Percentiles rank a stretch among this genome's conserved stretches.
Evolutionary conservation across 2,329 filamentous ascomycete species (phyloP).

Genomic region (Xylariomycetidae sp.): DNA sequence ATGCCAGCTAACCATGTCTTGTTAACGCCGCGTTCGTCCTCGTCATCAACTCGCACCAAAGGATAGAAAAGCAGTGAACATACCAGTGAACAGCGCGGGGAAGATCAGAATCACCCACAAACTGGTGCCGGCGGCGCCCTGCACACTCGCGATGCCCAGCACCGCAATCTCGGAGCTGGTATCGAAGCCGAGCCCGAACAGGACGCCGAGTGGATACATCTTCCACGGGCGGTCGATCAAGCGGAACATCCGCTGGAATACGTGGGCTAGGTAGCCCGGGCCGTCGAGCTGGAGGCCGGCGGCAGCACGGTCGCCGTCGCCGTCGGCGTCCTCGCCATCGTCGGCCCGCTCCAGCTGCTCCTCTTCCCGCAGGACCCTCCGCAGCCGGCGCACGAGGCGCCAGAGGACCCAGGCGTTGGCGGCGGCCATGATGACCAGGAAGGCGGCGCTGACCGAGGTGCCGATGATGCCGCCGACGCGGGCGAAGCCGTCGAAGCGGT

Average conservation of each 20-base stretch:
- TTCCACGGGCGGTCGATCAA: constrained; percentile 79
- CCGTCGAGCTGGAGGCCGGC: constrained; percentile 65
- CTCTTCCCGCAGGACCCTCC: constrained; percentile 46
- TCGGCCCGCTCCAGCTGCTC: constrained; percentile 25
- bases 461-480: constrained; percentile 83
- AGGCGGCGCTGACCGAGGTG: constrained; percentile 75
- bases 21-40: no score
- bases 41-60: no score
- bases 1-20: constrained; percentile 75
- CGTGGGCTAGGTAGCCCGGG: constrained; percentile 63
- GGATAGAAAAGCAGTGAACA: constrained; percentile 10
- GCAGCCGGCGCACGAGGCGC: constrained; percentile 65
- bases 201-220: constrained; percentile 50
- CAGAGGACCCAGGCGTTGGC: constrained; percentile 85
- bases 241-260: constrained; percentile 72
- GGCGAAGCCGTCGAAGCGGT: constrained; percentile 74
- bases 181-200: constrained; percentile 92
- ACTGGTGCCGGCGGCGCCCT: constrained; percentile 77
- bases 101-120: constrained; percentile 95
- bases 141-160: constrained; percentile 81
- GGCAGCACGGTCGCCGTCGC: constrained; percentile 20
- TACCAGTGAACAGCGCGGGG: constrained; percentile 79
- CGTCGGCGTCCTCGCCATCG: constrained; percentile 16
- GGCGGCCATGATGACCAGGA: constrained; percentile 73
- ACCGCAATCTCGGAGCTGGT: constrained; percentile 92